These are phyloP conservation scores for Allomyces macrogynus DNA, from an alignment of 192 early-diverging fungal genomes.

Conservation along the genomic window DNA sequence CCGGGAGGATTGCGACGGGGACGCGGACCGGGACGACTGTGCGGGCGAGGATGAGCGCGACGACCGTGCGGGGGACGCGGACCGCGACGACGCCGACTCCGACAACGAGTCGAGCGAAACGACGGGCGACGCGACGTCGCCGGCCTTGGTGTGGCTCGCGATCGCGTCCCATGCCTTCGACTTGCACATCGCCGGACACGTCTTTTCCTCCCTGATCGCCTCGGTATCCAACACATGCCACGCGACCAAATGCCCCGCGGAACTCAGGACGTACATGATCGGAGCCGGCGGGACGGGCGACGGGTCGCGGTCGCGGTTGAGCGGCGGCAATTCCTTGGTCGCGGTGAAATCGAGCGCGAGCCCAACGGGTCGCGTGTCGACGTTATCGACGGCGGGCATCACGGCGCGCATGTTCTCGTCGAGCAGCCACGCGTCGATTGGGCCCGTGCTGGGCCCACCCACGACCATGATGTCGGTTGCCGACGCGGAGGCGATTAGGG, in stretches of 20 bases:
- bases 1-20: slow-evolving; percentile 1
- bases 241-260: slow-evolving; percentile 35
- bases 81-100: slow-evolving; percentile 8
- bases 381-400: slow-evolving; percentile 14
- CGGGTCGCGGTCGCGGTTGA: slow-evolving; percentile 26
- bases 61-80: neutral
- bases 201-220: slow-evolving; percentile 17
- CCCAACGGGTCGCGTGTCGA: slow-evolving; percentile 47
- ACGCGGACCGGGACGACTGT: slow-evolving; percentile 1
- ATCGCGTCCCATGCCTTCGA: slow-evolving; percentile 2
- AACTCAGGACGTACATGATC: slow-evolving; percentile 48
- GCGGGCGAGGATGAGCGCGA: neutral
- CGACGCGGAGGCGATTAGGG: too few relatives aligned
- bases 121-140: neutral
- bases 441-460: too few relatives aligned
- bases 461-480: too few relatives aligned
- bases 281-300: slow-evolving; percentile 35
- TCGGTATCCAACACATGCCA: slow-evolving; percentile 41
- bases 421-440: too few relatives aligned
- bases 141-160: neutral
- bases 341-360: slow-evolving; percentile 53
- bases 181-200: slow-evolving; percentile 20
- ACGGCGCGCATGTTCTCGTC: too few relatives aligned
- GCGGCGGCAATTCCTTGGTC: slow-evolving; percentile 24
- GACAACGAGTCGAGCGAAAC: slow-evolving; percentile 1